phyloP scores from a whole-genome alignment of 129 eudicot species.

The Ambrosia trifida region DNA sequence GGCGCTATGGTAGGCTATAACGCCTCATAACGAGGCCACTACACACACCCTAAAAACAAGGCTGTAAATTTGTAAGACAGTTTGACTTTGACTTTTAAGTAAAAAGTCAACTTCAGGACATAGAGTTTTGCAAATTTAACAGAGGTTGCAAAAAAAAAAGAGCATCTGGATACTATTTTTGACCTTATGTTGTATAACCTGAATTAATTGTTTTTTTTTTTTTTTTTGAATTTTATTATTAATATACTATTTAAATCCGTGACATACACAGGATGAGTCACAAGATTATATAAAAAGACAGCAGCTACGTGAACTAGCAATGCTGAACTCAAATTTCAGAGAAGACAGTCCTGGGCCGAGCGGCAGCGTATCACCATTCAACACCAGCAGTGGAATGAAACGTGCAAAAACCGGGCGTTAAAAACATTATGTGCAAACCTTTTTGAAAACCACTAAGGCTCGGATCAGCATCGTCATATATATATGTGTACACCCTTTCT shows the following conservation, averaged over 20 bases:
- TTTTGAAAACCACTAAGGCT: constrained; percentile 15
- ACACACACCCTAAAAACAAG: too few relatives aligned
- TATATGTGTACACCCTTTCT: not conserved
- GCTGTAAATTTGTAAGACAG: not conserved
- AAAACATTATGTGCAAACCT: not conserved
- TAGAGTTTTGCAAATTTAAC: not conserved
- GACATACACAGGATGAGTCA: constrained; percentile 65
- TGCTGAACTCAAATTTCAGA: constrained; percentile 85
- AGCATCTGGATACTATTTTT: too few relatives aligned
- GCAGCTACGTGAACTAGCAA: constrained; percentile 81
- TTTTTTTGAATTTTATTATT: not conserved
- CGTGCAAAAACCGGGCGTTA: constrained; percentile 85
- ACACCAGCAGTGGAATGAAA: constrained; percentile 78
- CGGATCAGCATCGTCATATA: constrained; percentile 9
- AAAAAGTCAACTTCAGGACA: not conserved
- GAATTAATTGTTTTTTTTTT: not conserved
- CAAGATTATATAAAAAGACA: constrained; percentile 81
- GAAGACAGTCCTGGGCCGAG: constrained; percentile 98
- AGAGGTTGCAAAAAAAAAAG: not conserved
- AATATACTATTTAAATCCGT: not conserved
- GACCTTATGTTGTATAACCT: too few relatives aligned
- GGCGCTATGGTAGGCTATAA: too few relatives aligned
- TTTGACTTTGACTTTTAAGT: not conserved
- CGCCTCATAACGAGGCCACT: too few relatives aligned
- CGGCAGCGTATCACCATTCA: constrained; percentile 89